Evolutionary conservation across 495 filamentous ascomycete genomes (phyloP).

Genomic region (Penicillium cinerascens): DNA sequence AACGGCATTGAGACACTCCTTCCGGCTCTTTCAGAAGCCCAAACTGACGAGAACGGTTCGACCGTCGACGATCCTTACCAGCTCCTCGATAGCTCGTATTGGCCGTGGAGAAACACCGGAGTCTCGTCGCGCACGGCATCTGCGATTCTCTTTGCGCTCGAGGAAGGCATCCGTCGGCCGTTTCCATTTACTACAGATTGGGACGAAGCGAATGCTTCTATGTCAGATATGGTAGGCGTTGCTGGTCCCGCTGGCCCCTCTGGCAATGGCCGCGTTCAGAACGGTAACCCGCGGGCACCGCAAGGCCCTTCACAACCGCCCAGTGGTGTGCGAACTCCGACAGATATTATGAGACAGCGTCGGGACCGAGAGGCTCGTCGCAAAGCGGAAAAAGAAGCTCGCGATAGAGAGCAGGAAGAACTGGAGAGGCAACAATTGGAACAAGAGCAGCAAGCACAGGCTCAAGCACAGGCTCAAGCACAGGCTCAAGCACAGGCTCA

Average conservation of each 20-base stretch:
- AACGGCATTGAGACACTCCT: slow-evolving; percentile 27
- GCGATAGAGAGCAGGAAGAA: slow-evolving; percentile 47
- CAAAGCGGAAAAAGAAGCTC: slow-evolving; percentile 57
- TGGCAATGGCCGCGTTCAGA: slow-evolving; percentile 45
- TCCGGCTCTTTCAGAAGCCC: slow-evolving; percentile 37
- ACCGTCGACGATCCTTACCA: slow-evolving; percentile 34
- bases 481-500: slow-evolving; percentile 23
- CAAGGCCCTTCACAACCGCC: slow-evolving; percentile 44
- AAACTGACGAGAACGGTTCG: slow-evolving; percentile 41
- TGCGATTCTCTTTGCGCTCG: slow-evolving; percentile 86
- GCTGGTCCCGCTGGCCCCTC: slow-evolving; percentile 36
- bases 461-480: no score
- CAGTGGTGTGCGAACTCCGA: slow-evolving; percentile 53
- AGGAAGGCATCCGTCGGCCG: slow-evolving; percentile 83
- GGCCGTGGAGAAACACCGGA: slow-evolving; percentile 51
- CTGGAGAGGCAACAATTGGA: slow-evolving; percentile 53
- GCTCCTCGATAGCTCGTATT: slow-evolving; percentile 41
- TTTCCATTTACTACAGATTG: slow-evolving; percentile 79
- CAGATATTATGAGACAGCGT: slow-evolving; percentile 74
- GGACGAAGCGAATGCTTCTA: slow-evolving; percentile 87
- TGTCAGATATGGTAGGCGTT: slow-evolving; percentile 77
- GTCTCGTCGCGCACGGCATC: slow-evolving; percentile 64
- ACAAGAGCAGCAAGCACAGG: slow-evolving; percentile 40
- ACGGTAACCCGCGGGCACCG: slow-evolving; percentile 45
- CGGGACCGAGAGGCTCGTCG: slow-evolving; percentile 62